Conservation (phyloP, 176 grass and related monocot species). For the Poa pratensis region DNA sequence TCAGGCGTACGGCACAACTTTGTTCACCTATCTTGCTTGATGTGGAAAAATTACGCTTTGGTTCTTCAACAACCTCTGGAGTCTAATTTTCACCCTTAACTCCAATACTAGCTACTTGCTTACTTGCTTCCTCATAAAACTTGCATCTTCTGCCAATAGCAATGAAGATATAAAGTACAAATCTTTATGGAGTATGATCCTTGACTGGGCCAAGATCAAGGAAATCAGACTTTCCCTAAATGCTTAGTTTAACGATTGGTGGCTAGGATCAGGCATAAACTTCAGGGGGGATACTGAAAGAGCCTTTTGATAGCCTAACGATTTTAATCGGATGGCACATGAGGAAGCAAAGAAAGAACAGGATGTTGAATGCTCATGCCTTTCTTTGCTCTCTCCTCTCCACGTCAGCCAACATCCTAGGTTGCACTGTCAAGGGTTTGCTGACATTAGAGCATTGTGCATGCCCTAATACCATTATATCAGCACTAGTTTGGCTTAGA, state of each 20-base stretch:
- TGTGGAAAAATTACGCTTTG: background rate
- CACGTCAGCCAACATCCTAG: too few relatives aligned
- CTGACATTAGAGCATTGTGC: too few relatives aligned
- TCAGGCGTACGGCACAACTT: background rate
- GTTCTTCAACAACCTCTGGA: background rate
- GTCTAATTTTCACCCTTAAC: slow-evolving; percentile 3
- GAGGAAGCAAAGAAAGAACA: background rate
- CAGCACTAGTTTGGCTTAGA: background rate
- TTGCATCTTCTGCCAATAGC: background rate
- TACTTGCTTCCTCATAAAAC: background rate
- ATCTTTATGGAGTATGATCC: background rate
- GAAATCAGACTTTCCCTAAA: background rate
- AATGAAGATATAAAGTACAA: background rate
- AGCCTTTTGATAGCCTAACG: background rate
- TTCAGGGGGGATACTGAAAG: background rate
- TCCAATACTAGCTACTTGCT: background rate
- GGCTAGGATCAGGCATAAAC: background rate
- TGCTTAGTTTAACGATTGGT: background rate
- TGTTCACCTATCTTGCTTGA: background rate
- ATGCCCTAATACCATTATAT: background rate
- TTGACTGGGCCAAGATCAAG: background rate
- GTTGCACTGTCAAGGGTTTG: too few relatives aligned
- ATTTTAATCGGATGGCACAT: background rate
- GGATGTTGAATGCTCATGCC: too few relatives aligned
- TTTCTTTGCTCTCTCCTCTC: too few relatives aligned